phyloP scores from a whole-genome alignment of 371 early-diverging fungal genomes.

The Syncephalis fuscata region DNA sequence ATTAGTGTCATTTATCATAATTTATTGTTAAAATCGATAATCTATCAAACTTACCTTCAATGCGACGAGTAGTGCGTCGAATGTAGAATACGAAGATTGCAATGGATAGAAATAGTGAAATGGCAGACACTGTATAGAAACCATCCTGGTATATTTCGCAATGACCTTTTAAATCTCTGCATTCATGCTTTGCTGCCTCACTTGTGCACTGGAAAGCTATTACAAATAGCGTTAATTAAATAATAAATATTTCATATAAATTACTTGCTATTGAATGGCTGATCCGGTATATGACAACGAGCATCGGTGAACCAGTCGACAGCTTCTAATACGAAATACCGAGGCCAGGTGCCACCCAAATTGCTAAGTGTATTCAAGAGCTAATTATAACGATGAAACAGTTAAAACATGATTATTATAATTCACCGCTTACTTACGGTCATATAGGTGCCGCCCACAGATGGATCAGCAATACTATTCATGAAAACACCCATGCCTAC shows the following conservation, averaged over 20 bases:
- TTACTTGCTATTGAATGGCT: constrained; percentile 17
- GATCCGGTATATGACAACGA: constrained; percentile 28
- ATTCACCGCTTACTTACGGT: constrained; percentile 49
- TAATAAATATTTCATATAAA: not conserved
- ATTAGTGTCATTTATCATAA: no score
- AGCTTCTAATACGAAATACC: constrained; percentile 81
- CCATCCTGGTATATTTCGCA: constrained; percentile 63
- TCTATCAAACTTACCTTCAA: constrained; percentile 28
- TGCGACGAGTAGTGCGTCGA: constrained; percentile 37
- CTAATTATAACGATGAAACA: no score
- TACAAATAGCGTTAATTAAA: not conserved
- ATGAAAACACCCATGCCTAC: constrained; percentile 90
- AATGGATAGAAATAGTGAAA: constrained; percentile 47
- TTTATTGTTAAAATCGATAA: no score
- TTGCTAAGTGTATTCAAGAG: constrained; percentile 88
- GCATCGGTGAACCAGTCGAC: constrained; percentile 83
- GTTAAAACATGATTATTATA: no score
- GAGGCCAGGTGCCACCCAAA: constrained; percentile 96
- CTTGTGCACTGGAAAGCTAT: constrained; percentile 30
- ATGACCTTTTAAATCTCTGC: constrained; percentile 43
- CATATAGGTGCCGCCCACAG: constrained; percentile 97
- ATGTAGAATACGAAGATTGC: constrained; percentile 38
- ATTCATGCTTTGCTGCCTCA: constrained; percentile 38
- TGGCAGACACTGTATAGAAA: constrained; percentile 61
- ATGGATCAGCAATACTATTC: constrained; percentile 86